Evolutionary conservation across 148 eudicot genomes (phyloP), one percentile per base, ranked within the genome.

Genomic region (Polygonum maritimum): DNA sequence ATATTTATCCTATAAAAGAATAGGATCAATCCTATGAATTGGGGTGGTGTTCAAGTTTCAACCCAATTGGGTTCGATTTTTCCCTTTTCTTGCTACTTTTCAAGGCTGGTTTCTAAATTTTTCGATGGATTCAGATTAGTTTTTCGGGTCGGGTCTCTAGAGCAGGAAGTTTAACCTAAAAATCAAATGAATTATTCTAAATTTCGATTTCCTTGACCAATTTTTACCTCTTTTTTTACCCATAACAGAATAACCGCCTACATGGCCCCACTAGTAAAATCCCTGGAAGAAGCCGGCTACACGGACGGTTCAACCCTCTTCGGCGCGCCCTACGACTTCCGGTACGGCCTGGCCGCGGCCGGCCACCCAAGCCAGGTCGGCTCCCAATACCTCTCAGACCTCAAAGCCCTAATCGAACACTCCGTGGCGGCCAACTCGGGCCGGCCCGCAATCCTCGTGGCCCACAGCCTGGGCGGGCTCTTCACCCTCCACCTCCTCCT

Each of bases 301-400:
- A 38, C 57, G 0, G 91, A 87, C 5, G 86, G 90, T 0, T 8
- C 84, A 75, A 90, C 86, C 78, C 89, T 95, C 10, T 95, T 82
- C 33, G 99, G 96, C 77, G 97, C 99, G 7, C 97, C 99, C 0
- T 95, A 95, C 31, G 99, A 95, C 80, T 95, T 95, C 40, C 92
- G 99, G 0, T 92, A 95, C 73, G 99, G 94, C 31, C 73, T 92
- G 75, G 99, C 99, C 36, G 80, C 92, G 1, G 71, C 82, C 74
- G 88, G 88, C 38, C 94, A 83, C 75, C 86, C 92, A 10, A 74
- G 81, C 44, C 55, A 75, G 0, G 84, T 86, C 3, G 97, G 91
- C 11, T 78, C 92, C 7, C 83, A 85, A n/a, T 95, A 83, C 85
- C 91, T 95, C 1, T 45, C 81, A 74, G 87, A 89, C 75, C 87